Base-by-base conservation (phyloP, 208 protist genomes). In the Angomonas deanei region DNA sequence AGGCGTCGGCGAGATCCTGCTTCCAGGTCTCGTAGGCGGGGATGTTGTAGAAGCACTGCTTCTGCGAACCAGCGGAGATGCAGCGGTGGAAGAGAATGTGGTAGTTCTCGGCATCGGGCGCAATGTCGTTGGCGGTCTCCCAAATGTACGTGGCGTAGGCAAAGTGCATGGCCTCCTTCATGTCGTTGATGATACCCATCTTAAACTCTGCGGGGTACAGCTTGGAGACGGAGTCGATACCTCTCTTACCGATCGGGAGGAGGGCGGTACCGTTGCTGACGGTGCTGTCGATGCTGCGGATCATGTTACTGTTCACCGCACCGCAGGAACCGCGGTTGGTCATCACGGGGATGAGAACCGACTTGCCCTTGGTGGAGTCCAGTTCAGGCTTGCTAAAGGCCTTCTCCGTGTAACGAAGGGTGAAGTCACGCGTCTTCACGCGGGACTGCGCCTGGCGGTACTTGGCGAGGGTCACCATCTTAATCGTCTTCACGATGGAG, bases 401-500 rank as follows among this genome's bases (percentile, higher is more conserved):
- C 76, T 92, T 92, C 73, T 92, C 85, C 38, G 86, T 91, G 75
- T 96, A 96, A 39, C 89, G 82, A 28, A 96, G 76, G 17, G 86
- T 93, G 74, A 84, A 91, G 56, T 96, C 89, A 52, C 89, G 86
- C 11, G 87, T 96, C 66, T 89, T 91, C 27, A 86, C 80, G 49
- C 86, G 83, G 27, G 56, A 54, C 71, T 93, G 83, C 15, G 82
- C 70, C 55, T 78, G 70, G 24, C 87, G 84, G 70, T 84, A 96
- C 67, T 96, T 96, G 26, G 89, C 86, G 54, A 96, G 68, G 19
- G 89, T 93, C n/a, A 96, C 87, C 85, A 92, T 93, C 74, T 96
- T 96, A 53, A 96, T 96, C 15, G 89, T 96, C 77, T 92, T 96
- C 31, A 96, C 86, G 49, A 96, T 96, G 24, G 80, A 86, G 76